Conservation (phyloP, 495 filamentous ascomycete species). For the Sphaerosporella brunnea region DNA sequence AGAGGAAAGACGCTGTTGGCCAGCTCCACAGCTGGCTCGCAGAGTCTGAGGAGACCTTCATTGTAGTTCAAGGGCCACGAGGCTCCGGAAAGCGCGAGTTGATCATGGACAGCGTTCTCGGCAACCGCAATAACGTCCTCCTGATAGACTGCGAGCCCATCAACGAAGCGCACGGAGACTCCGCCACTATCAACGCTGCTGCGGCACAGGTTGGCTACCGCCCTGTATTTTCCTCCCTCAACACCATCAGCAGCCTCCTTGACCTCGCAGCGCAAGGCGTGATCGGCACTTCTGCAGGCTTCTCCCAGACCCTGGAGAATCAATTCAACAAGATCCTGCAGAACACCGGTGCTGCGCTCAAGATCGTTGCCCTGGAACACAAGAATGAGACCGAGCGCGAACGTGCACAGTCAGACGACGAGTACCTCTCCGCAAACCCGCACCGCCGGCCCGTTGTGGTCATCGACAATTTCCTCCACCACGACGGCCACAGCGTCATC, state of each 20-base stretch:
- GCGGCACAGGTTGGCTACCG: constrained; percentile 78
- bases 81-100: constrained; percentile 84
- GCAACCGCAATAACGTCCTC: constrained; percentile 57
- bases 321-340: constrained; percentile 86
- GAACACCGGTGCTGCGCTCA: constrained; percentile 65
- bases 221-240: constrained; percentile 86
- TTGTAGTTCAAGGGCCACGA: constrained; percentile 79
- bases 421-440: constrained; percentile 81
- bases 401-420: constrained; percentile 68
- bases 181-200: constrained; percentile 64
- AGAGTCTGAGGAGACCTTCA: constrained; percentile 79
- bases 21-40: constrained; percentile 71
- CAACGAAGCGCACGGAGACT: constrained; percentile 77
- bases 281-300: constrained; percentile 84
- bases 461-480: constrained; percentile 84
- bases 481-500: constrained; percentile 52
- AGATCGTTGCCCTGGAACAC: constrained; percentile 49
- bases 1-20: constrained; percentile 61
- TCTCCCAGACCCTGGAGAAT: constrained; percentile 82
- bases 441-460: constrained; percentile 72
- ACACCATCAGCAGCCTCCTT: constrained; percentile 81
- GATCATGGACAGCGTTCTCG: constrained; percentile 65
- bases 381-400: constrained; percentile 34
- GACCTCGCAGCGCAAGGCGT: constrained; percentile 87
- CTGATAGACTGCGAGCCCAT: constrained; percentile 93